These are phyloP conservation scores for Phlebiopsis gigantea DNA, from an alignment of 768 basidiomycete genomes.

Conservation along the genomic window DNA sequence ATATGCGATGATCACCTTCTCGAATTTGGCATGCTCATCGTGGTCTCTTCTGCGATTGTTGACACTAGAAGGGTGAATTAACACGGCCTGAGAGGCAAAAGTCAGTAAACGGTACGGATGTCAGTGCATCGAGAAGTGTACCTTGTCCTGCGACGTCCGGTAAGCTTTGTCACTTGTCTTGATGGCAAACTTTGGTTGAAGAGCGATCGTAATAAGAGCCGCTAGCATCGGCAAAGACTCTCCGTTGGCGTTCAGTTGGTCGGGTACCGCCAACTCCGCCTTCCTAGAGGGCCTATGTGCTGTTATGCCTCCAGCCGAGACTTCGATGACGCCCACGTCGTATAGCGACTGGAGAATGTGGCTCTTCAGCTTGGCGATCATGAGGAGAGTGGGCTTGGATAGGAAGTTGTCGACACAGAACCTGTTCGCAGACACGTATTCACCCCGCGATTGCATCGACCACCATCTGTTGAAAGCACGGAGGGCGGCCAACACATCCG, in stretches of 20 bases:
- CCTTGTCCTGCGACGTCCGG: conserved; percentile 82
- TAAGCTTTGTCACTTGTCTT: conserved; percentile 60
- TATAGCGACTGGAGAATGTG: conserved; percentile 76
- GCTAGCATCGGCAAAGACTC: conserved; percentile 72
- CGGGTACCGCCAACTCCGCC: conserved; percentile 45
- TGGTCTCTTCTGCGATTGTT: conserved; percentile 59
- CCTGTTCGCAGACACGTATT: conserved; percentile 59
- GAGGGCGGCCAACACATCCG: conserved; percentile 76
- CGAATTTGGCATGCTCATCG: conserved; percentile 26
- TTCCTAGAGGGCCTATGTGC: conserved; percentile 16
- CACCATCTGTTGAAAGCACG: conserved; percentile 83
- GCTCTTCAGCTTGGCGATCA: conserved; percentile 74
- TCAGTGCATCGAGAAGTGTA: conserved; percentile 27
- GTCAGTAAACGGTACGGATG: conserved; percentile 5
- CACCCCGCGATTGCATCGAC: conserved; percentile 58
- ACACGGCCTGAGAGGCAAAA: conserved; percentile 46
- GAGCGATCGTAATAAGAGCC: conserved; percentile 78
- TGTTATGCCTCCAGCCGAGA: conserved; percentile 57
- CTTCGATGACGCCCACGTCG: conserved; percentile 74
- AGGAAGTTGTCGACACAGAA: conserved; percentile 88
- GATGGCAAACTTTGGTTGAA: conserved; percentile 88
- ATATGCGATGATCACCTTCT: conserved; percentile 79
- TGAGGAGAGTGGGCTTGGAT: conserved; percentile 74
- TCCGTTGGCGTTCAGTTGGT: conserved; percentile 66
- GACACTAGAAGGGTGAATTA: conserved; percentile 85